Evolutionary conservation across 2,329 filamentous ascomycete genomes (phyloP).

Genomic region (Cercospora sojina): DNA sequence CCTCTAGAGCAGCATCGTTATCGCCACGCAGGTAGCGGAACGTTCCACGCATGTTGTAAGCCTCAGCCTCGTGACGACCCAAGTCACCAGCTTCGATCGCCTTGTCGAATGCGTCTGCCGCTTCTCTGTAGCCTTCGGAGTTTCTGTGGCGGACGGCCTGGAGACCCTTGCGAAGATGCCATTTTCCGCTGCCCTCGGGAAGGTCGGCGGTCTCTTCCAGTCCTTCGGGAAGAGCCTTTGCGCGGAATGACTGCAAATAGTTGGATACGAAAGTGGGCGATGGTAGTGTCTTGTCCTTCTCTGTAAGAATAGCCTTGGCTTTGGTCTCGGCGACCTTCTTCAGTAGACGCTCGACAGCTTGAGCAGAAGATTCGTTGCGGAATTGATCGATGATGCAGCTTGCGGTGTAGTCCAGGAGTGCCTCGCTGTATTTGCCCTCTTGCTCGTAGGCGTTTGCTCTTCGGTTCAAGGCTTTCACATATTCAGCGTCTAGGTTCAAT

Average conservation of each 20-base stretch:
- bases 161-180: slow-evolving; percentile 80
- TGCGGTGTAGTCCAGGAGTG: slow-evolving; percentile 93
- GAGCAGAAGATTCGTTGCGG: slow-evolving; percentile 83
- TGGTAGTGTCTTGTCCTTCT: slow-evolving; percentile 80
- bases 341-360: slow-evolving; percentile 85
- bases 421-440: slow-evolving; percentile 85
- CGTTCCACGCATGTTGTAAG: slow-evolving; percentile 94
- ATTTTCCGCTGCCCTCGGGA: slow-evolving; percentile 74
- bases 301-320: slow-evolving; percentile 80
- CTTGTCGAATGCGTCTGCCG: slow-evolving; percentile 79
- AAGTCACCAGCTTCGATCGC: slow-evolving; percentile 79
- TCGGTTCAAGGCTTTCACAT: slow-evolving; percentile 96
- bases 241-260: slow-evolving; percentile 97
- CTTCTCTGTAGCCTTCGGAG: slow-evolving; percentile 86
- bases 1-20: slow-evolving; percentile 74
- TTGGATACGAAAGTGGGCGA: slow-evolving; percentile 97
- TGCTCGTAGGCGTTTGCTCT: slow-evolving; percentile 96
- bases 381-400: slow-evolving; percentile 99
- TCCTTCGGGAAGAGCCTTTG: slow-evolving; percentile 73
- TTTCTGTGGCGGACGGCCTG: slow-evolving; percentile 81
- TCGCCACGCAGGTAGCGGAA: slow-evolving; percentile 92
- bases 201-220: slow-evolving; percentile 81
- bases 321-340: slow-evolving; percentile 97
- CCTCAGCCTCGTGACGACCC: slow-evolving; percentile 80
- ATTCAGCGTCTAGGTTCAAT: slow-evolving; percentile 88